Percentiles rank a stretch among this genome's conserved stretches.
Conservation (phyloP, 768 basidiomycete species). For the Sporobolomyces pararoseus region DNA sequence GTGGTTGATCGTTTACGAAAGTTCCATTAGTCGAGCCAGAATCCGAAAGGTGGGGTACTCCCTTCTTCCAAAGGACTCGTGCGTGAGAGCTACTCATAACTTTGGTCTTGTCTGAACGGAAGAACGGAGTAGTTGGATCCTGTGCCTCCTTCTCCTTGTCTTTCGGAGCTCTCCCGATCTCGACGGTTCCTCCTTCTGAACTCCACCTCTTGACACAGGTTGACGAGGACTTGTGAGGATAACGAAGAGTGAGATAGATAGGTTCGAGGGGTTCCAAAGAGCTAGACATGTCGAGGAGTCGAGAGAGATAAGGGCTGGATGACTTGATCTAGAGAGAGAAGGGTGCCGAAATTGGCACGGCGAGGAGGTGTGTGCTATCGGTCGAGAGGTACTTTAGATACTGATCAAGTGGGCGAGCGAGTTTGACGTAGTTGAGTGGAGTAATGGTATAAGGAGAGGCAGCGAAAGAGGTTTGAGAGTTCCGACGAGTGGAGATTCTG, state of each 20-base stretch:
- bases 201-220: slow-evolving; percentile 9
- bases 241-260: slow-evolving; percentile 2
- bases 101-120: slow-evolving; percentile 20
- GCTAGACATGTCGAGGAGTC: background rate
- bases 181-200: background rate
- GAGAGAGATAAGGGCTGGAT: background rate
- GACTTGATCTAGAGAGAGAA: too few species aligned
- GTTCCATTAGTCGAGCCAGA: slow-evolving; percentile 19
- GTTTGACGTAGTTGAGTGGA: too few species aligned
- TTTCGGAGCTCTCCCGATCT: slow-evolving; percentile 11
- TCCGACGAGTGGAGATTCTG: too few species aligned
- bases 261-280: background rate
- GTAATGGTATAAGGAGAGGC: too few species aligned
- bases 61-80: slow-evolving; percentile 1
- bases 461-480: too few species aligned
- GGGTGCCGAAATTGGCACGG: too few species aligned
- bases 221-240: background rate
- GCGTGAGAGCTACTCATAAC: slow-evolving; percentile 28
- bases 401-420: too few species aligned
- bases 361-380: too few species aligned
- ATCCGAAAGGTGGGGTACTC: slow-evolving; percentile 3
- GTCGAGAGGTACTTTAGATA: too few species aligned
- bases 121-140: slow-evolving; percentile 7
- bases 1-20: background rate
- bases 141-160: background rate